A percentile compares a stretch with the other conserved stretches of the same genome.
Evolutionary conservation across 139 green algal species (phyloP).

Genomic region (Astrephomene gubernaculifera): DNA sequence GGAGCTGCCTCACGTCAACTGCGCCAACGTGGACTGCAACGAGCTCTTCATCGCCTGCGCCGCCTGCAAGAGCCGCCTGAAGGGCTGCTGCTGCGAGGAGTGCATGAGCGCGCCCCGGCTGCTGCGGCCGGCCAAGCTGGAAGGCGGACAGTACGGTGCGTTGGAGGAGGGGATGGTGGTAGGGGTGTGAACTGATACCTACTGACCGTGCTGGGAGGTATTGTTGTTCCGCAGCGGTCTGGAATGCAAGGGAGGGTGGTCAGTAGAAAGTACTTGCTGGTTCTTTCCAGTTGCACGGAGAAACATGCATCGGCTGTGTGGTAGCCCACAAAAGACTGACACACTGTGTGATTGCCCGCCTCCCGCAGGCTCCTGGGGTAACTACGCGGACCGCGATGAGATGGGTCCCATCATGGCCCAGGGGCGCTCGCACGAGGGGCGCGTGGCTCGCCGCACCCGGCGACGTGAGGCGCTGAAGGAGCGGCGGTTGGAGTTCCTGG

Average conservation of each 20-base stretch:
- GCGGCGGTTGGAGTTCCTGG: slow-evolving; percentile 30
- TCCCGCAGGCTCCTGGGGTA: slow-evolving; percentile 43
- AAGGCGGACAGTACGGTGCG: slow-evolving; percentile 52
- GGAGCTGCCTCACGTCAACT: slow-evolving; percentile 93
- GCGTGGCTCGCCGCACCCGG: slow-evolving; percentile 49
- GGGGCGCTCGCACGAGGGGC: slow-evolving; percentile 45
- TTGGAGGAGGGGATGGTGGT: neutral
- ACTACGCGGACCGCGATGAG: slow-evolving; percentile 50
- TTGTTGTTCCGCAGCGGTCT: no score
- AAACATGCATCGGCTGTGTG: no score
- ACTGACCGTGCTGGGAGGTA: no score
- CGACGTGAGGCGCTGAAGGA: slow-evolving; percentile 45
- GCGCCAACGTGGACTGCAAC: slow-evolving; percentile 83
- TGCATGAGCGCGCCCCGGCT: slow-evolving; percentile 83
- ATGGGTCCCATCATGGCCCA: neutral
- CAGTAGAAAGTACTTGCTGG: no score
- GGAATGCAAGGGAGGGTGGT: no score
- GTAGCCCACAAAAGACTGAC: no score
- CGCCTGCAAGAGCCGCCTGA: slow-evolving; percentile 66
- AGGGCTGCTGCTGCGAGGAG: slow-evolving; percentile 86
- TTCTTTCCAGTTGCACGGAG: no score
- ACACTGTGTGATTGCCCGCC: no score
- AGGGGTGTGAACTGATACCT: neutral
- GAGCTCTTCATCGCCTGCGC: slow-evolving; percentile 90
- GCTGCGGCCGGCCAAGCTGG: slow-evolving; percentile 80